Percentiles rank a stretch among this genome's conserved stretches.
These are phyloP conservation scores for Tricholoma sp. DNA, from an alignment of 768 basidiomycete species.

Conservation along the genomic window DNA sequence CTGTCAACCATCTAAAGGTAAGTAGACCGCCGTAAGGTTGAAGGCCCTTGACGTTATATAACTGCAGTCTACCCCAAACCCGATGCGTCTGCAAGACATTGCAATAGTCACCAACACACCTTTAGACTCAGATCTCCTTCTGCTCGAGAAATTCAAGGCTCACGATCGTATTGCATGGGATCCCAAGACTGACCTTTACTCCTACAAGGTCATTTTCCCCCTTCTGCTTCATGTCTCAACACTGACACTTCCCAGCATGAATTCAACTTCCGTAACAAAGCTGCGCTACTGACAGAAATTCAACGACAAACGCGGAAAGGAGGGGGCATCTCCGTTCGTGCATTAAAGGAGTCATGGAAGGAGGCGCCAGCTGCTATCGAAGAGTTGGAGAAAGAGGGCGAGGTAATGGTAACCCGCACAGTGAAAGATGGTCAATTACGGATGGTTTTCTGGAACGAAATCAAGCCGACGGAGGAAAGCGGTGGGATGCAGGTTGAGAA, in stretches of 20 bases:
- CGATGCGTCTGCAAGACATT: slow-evolving; percentile 85
- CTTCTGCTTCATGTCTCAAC: neutral
- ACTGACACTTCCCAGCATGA: slow-evolving; percentile 57
- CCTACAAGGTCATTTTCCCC: slow-evolving; percentile 65
- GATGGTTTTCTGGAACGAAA: slow-evolving; percentile 90
- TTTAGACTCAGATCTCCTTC: slow-evolving; percentile 60
- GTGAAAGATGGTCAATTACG: slow-evolving; percentile 77
- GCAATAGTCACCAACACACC: slow-evolving; percentile 78
- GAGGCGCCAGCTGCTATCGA: slow-evolving; percentile 80
- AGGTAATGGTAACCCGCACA: slow-evolving; percentile 84
- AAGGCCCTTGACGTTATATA: neutral
- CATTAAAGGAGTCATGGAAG: slow-evolving; percentile 89
- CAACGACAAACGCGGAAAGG: slow-evolving; percentile 81
- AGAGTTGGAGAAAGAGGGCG: slow-evolving; percentile 85
- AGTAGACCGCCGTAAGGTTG: slow-evolving; percentile 6
- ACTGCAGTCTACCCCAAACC: slow-evolving; percentile 58
- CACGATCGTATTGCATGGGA: slow-evolving; percentile 82
- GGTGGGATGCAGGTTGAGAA: slow-evolving; percentile 75
- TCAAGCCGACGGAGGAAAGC: slow-evolving; percentile 68
- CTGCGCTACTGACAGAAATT: slow-evolving; percentile 78
- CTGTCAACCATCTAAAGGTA: slow-evolving; percentile 79
- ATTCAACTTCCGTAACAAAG: slow-evolving; percentile 81
- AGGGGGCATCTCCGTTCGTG: slow-evolving; percentile 78
- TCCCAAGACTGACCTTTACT: slow-evolving; percentile 79
- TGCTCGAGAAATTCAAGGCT: slow-evolving; percentile 75